Percentiles rank a stretch among this genome's conserved stretches.
These are phyloP conservation scores for Prunus mira DNA, from an alignment of 306 rosid species.

Conservation along the genomic window DNA sequence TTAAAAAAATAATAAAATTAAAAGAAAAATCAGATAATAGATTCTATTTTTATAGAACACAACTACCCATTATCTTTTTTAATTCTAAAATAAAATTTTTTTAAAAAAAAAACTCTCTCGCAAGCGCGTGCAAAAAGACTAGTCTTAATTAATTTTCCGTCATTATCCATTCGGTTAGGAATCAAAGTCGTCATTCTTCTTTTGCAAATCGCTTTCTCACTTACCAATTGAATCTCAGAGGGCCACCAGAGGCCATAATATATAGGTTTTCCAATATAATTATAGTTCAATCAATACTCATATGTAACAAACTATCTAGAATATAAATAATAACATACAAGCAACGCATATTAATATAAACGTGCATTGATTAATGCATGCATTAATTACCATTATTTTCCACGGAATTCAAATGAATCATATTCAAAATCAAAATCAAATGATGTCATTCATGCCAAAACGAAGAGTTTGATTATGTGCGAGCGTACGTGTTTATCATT, in stretches of 20 bases:
- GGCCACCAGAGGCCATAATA: background rate
- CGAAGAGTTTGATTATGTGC: background rate
- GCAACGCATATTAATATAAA: background rate
- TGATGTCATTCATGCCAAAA: background rate
- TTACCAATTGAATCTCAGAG: background rate
- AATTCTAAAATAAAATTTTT: too few species aligned
- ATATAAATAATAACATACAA: background rate
- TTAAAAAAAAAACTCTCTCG: too few species aligned
- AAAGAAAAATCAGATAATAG: too few species aligned
- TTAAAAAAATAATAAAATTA: too few species aligned
- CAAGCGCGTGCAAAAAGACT: too few species aligned
- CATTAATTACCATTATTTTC: background rate
- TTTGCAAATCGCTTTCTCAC: background rate
- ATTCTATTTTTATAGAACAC: too few species aligned
- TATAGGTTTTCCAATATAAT: background rate
- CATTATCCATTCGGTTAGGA: background rate
- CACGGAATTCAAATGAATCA: background rate
- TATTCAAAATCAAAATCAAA: background rate
- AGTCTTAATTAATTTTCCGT: background rate
- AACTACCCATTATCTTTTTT: too few species aligned
- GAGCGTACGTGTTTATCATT: too few species aligned
- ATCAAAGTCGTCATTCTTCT: background rate
- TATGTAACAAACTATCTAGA: background rate
- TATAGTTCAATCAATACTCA: too few species aligned
- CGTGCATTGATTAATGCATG: background rate